Evolutionary conservation across 1,139 yeast species (phyloP).

Genomic region (Yamadazyma mexicana): DNA sequence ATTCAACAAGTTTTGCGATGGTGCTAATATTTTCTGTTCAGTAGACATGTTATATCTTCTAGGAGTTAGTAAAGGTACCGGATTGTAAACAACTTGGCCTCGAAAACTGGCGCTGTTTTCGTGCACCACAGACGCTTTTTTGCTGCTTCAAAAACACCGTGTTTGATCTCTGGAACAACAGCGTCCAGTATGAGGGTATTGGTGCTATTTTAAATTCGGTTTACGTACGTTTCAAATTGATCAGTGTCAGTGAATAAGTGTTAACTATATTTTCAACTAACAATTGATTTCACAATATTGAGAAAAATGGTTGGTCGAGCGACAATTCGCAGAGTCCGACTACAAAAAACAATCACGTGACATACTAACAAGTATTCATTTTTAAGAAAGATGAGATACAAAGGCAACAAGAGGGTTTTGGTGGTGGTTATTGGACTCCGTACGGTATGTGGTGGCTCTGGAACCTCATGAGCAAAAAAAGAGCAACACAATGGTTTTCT

Average conservation of each 20-base stretch:
- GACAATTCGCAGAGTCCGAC: conserved; percentile 1
- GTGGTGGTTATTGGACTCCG: too few relatives aligned
- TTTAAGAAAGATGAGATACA: too few relatives aligned
- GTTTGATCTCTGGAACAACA: too few relatives aligned
- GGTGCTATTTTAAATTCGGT: too few relatives aligned
- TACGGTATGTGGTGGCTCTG: too few relatives aligned
- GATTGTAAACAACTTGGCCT: background rate
- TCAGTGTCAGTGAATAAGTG: background rate
- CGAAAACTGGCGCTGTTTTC: too few relatives aligned
- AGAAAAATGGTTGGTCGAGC: conserved; percentile 16
- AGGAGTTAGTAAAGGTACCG: background rate
- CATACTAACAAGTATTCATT: background rate
- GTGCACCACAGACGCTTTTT: background rate
- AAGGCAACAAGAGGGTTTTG: too few relatives aligned
- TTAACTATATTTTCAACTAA: background rate
- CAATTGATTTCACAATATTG: conserved; percentile 4
- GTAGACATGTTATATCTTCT: conserved; percentile 15
- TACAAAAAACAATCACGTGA: conserved; percentile 5
- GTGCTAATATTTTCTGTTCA: conserved; percentile 40
- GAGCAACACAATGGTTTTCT: too few relatives aligned
- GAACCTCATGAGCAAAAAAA: too few relatives aligned
- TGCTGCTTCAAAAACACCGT: too few relatives aligned
- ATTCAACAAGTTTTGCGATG: conserved; percentile 71
- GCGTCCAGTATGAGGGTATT: too few relatives aligned
- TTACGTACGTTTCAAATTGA: background rate